Percentiles rank a stretch among this genome's conserved stretches.
Conservation (phyloP, 768 basidiomycete genomes). For the Scleroderma bovista region DNA sequence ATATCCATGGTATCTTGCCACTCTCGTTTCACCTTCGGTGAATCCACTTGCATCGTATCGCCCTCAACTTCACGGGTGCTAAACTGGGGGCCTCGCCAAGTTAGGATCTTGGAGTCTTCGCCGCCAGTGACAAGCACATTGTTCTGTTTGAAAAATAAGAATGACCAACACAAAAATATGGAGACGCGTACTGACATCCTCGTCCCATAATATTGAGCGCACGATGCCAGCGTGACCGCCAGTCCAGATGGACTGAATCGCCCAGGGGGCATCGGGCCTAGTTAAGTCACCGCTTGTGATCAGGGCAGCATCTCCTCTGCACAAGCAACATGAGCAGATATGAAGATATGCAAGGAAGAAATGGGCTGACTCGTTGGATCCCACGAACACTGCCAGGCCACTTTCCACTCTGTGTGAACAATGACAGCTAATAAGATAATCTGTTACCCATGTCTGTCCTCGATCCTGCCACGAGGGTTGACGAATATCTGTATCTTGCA, state of each 20-base stretch:
- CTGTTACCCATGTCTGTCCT: constrained; percentile 66
- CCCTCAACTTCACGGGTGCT: neutral
- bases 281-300: constrained; percentile 41
- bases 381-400: constrained; percentile 54
- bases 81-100: constrained; percentile 31
- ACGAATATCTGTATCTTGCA: constrained; percentile 58
- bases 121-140: constrained; percentile 43
- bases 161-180: neutral
- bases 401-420: constrained; percentile 12
- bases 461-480: constrained; percentile 54
- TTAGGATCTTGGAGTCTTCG: constrained; percentile 43
- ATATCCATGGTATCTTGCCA: constrained; percentile 16
- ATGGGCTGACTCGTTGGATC: constrained; percentile 62
- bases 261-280: constrained; percentile 39
- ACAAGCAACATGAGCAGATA: constrained; percentile 1
- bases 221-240: constrained; percentile 53
- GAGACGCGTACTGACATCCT: constrained; percentile 32
- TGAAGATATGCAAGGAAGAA: neutral
- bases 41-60: constrained; percentile 10
- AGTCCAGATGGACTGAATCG: constrained; percentile 46
- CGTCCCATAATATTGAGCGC: constrained; percentile 52
- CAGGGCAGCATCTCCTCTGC: constrained; percentile 55
- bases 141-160: constrained; percentile 25
- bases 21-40: constrained; percentile 16
- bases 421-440: constrained; percentile 63